phyloP scores from a whole-genome alignment of 129 eudicot genomes.

The Ambrosia trifida region DNA sequence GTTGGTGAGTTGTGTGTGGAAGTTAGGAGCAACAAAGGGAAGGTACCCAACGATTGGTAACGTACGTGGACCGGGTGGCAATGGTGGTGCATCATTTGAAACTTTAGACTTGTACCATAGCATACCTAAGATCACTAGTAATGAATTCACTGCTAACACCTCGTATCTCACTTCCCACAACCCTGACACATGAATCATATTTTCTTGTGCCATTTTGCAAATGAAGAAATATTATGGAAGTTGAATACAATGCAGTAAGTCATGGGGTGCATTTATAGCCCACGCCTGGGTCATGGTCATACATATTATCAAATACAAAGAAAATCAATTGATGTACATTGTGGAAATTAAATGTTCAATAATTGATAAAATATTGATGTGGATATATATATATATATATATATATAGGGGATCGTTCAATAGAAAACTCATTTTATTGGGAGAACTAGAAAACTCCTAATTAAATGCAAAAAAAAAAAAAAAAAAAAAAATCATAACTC shows the following conservation, averaged over 20 bases:
- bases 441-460: no score
- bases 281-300: background rate
- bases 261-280: background rate
- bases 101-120: background rate
- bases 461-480: no score
- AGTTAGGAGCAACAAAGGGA: background rate
- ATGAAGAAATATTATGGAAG: background rate
- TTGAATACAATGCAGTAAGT: background rate
- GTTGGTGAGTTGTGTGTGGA: no score
- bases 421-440: no score
- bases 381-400: no score
- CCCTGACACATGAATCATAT: background rate
- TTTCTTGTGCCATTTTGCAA: background rate
- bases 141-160: background rate
- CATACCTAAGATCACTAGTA: background rate
- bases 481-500: no score
- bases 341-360: no score
- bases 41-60: constrained; percentile 8
- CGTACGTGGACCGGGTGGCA: constrained; percentile 13
- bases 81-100: constrained; percentile 1
- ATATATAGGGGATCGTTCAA: no score
- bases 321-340: no score
- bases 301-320: no score
- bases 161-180: background rate
- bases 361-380: no score